These are phyloP conservation scores for Podospora pseudocomata DNA, from an alignment of 495 filamentous ascomycete species.

Conservation along the genomic window DNA sequence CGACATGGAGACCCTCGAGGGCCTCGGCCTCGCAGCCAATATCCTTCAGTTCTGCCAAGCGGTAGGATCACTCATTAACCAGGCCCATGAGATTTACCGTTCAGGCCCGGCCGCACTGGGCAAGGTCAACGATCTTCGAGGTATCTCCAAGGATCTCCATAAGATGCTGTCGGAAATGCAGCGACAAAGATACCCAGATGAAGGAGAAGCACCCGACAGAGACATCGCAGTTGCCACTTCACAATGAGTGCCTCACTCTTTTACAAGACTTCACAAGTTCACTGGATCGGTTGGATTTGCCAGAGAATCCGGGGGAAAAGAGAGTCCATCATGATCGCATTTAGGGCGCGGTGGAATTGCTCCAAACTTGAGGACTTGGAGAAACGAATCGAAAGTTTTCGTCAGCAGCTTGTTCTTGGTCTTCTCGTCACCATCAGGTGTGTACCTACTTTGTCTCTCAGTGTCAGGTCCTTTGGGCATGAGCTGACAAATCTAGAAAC, in stretches of 20 bases:
- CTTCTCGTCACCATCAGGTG: neutral
- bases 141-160: neutral
- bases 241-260: neutral
- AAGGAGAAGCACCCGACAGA: neutral
- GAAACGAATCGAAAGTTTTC: neutral
- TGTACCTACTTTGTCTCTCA: neutral
- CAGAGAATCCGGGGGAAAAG: neutral
- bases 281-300: neutral
- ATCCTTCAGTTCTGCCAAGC: neutral
- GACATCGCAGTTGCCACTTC: neutral
- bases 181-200: neutral
- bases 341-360: neutral
- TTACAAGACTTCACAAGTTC: neutral
- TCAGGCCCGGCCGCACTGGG: neutral
- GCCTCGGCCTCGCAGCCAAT: neutral
- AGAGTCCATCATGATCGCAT: neutral
- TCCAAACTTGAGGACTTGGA: neutral
- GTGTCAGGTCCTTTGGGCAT: no score
- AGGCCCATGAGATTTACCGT: neutral
- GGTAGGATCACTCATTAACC: neutral
- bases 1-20: neutral
- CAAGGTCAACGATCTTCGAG: neutral
- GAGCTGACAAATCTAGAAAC: neutral
- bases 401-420: neutral
- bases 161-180: neutral